Evolutionary conservation across 2,329 filamentous ascomycete genomes (phyloP), one percentile per base, ranked within the genome.

Genomic region (Trichophyton simii): DNA sequence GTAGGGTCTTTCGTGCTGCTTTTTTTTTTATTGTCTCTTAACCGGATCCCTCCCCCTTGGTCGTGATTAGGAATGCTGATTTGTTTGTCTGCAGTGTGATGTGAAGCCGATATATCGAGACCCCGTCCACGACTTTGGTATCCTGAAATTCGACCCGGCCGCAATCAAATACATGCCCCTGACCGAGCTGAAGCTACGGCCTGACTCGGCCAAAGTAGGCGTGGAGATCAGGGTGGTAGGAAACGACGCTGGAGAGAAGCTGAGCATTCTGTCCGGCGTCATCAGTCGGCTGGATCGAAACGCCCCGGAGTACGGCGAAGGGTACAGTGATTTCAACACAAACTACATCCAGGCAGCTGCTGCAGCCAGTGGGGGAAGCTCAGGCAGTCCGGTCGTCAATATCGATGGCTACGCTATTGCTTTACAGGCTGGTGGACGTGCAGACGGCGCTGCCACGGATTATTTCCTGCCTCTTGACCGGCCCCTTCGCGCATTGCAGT

Each of bases 311-410:
- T 97, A 99, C 68, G 92, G 92, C 61, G 94, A 97, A 65, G 94
- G 94, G 31, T 99, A 99, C 74, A 94, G 91, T 74, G 94, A 99
- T 72, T 99, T 99, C 83, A 99, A 87, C 71, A 87, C 85, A 57
- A 87, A 95, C 73, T 99, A 99, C 79, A 97, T 97, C 69, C 94
- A 99, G 77, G 94, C 95, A 65, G 95, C 95, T 13, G 95, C 94
- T 2, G 92, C 94, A 3, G 95, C 94, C 2, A 97, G 91, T 73
- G 94, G 94, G 67, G 94, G 94, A 67, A 96, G 90, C 77, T 99
- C 94, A n/a, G 94, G 94, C 65, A 95, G 89, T 84, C 94, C 94
- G 0, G 94, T 99, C 0, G 91, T 99, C 64, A 95, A 96, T 75
- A 88, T 96, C 63, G 89, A 96, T 73, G 94, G 94, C 9, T 87